Base-by-base conservation (phyloP, 2,329 filamentous ascomycete species). In the Aspergillus brunneoviolaceus region DNA sequence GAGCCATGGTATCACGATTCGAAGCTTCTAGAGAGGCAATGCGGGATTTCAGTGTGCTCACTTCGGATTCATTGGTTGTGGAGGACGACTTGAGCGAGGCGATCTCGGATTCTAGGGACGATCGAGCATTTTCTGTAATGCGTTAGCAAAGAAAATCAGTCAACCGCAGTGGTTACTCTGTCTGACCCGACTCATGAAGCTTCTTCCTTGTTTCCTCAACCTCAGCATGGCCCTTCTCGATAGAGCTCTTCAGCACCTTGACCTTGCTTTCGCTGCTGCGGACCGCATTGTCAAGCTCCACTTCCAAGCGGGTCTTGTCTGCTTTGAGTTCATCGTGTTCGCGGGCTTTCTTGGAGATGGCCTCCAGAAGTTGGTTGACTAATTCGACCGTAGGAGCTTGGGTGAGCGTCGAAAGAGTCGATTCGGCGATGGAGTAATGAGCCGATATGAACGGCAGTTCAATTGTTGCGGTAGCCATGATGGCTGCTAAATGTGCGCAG, bases 241-340 rank as follows among this genome's bases (percentile, higher is more conserved):
- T 85, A 1, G 89, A 90, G 5, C 85, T 83, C 77, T 95, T 96
- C 73, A 95, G 87, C 9, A 88, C 86, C 72, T 94, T 91, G 65
- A 88, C 88, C 76, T 92, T 90, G 25, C 89, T 87, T 73, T 98
- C 94, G 61, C 89, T 89, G 65, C 86, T 90, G 68, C 92, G 89
- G 51, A 96, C 89, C 19, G 89, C 89, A 76, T 92, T 95, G 75
- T 99, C 95, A 7, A 98, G 85, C 80, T 98, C 93, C 49, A 99
- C 95, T 70, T 96, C 92, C 50, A 91, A 81, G 67, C 91, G 89
- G 49, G 97, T 84, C 79, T 97, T 98, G 65, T 96, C 91, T 10
- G 94, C 89, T 69, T 89, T 91, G 47, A 96, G 79, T 45, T 87
- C 85, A 72, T 96, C 92, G 69, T 86, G 89, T 70, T 96, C 92